Evolutionary conservation across 2,329 filamentous ascomycete genomes (phyloP), one percentile per base, ranked within the genome.

Genomic region (Apiospora rasikravindrae): DNA sequence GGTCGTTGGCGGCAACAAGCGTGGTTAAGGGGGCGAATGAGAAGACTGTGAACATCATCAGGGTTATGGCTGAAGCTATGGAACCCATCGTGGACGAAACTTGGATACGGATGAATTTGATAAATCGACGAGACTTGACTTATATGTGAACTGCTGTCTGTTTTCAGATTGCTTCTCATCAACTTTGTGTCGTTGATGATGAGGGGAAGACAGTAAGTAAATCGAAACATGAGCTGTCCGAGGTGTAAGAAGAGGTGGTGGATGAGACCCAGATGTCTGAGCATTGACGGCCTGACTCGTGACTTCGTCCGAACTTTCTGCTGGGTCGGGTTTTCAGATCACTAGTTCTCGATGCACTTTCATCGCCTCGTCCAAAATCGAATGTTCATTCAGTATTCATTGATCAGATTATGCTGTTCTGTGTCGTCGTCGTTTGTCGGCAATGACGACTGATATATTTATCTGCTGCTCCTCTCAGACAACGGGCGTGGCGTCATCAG

Each of bases 91-190:
- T 37, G 8, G 14, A 8, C 33, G 14, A n/a, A n/a, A 19, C 4
- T 6, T 22, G 5, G 22, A 2, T n/a, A n/a, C 2, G 7, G 4
- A 22, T 1, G 7, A 1, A 19, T 4, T 6, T 1, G 19, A 7
- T 5, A 19, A 22, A 29, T 53, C 13, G 6, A 24, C 37, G 8
- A 37, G 4, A 37, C 8, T 37, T 37, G 37, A n/a, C 37, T 37
- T 37, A 8, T 37, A 37, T 37, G 4, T 37, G 37, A 37, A 37
- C 37, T 37, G 37, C 4, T 42, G 40, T 1, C 4, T 10, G 10
- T 42, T 42, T 14, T 14, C 40, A 42, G 3, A 13, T 1, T 42
- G 6, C 13, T 10, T 42, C 13, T 42, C 44, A 22, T 45, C 1
- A 16, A 45, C 44, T 14, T 37, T 5, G 8, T 45, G 44, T 45